A percentile compares a stretch with the other conserved stretches of the same genome.
Conservation (phyloP, 352 stramenopile species). For the Blastocystis sp. region DNA sequence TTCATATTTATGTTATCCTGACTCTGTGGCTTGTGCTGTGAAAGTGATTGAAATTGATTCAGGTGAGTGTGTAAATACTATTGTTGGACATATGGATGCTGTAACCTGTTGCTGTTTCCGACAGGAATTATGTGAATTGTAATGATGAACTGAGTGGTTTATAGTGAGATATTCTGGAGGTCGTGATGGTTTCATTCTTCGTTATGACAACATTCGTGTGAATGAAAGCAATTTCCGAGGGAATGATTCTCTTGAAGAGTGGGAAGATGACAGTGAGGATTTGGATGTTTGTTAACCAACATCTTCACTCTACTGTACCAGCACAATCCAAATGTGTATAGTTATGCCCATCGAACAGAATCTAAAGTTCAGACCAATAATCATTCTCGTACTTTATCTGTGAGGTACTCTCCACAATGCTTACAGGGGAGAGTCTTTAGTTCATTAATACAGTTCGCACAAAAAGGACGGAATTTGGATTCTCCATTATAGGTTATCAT, state of each 20-base stretch:
- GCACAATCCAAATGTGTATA: no score
- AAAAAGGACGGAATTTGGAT: no score
- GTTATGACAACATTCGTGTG: not conserved
- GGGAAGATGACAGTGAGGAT: not conserved
- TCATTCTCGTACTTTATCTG: no score
- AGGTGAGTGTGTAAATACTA: not conserved
- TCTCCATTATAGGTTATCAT: no score
- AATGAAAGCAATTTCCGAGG: not conserved
- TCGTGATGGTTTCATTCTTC: conserved; percentile 31
- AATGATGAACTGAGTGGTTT: not conserved
- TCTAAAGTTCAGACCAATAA: no score
- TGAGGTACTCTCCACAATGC: no score
- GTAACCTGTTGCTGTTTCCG: conserved; percentile 42
- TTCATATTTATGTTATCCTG: conserved; percentile 9
- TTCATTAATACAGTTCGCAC: no score
- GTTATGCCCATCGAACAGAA: no score
- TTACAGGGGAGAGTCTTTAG: no score
- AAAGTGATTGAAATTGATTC: not conserved
- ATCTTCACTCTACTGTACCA: no score
- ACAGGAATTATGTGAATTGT: not conserved
- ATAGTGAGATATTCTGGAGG: conserved; percentile 20
- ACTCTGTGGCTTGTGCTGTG: not conserved
- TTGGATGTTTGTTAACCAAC: conserved; percentile 28
- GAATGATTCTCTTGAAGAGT: not conserved
- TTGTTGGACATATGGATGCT: conserved; percentile 22